Base-by-base conservation (phyloP, 169 alveolate genomes). In the Plasmodium yoelii region DNA sequence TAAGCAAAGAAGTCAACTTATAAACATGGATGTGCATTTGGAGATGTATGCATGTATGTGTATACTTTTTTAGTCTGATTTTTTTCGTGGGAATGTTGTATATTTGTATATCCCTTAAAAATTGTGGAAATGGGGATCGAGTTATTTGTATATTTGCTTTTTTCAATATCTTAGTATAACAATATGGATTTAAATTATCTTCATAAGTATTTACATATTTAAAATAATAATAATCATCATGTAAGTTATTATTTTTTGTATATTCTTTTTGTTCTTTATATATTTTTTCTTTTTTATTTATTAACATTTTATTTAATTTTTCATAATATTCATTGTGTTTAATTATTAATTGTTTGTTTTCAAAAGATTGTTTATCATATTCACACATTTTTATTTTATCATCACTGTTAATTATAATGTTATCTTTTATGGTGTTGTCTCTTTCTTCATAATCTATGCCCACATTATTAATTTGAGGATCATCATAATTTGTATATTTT, bases 141-240 rank as follows among this genome's bases (percentile, higher is more conserved):
- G 91, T 84, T 49, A 84, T 73, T 49, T 70, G 74, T 19, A 84
- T 84, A 42, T 84, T 84, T 59, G 84, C 73, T 55, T 84, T 84
- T 51, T 49, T 69, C n/a, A 10, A 15, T 15, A 51, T 75, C 46
- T 70, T 84, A 10, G 87, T 84, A 49, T 57, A 84, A 71, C 22
- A 65, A 24, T 69, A 68, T 2, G 91, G 87, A 28, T 68, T 61
- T 0, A 28, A 24, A 44, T 12, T 59, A 34, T 69, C 56, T 69
- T 84, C 91, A 8, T 34, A 55, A 10, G 44, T 84, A 34, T 84
- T 84, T 53, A 84, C 34, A 63, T 84, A 84, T 15, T 68, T 84
- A 22, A 69, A 84, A 63, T 84, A 73, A 53, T 84, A 84, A 51
- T 84, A 84, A 61, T 84, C 91, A 84, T 84, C 91, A 51, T 84